Evolutionary conservation across 495 filamentous ascomycete species (phyloP).

Genomic region (Saxophila tyrrhenica): DNA sequence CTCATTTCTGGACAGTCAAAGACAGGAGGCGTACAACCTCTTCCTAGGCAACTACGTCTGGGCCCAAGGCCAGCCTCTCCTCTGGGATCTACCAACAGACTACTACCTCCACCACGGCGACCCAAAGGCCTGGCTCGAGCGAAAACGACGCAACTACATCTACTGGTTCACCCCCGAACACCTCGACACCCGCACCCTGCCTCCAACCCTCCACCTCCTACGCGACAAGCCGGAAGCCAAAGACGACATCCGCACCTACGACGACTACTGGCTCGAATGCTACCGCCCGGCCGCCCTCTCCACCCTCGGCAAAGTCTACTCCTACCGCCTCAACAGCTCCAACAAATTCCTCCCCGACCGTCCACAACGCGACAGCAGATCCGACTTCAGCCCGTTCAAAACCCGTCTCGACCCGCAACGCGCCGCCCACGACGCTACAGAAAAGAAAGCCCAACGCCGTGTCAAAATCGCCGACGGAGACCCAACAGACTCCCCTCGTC

Average conservation of each 20-base stretch:
- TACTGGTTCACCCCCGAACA: constrained; percentile 76
- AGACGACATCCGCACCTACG: constrained; percentile 49
- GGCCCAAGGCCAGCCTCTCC: constrained; percentile 80
- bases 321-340: constrained; percentile 80
- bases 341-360: constrained; percentile 66
- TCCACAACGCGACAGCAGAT: constrained; percentile 46
- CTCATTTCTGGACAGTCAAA: constrained; percentile 88
- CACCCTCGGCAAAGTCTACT: constrained; percentile 77
- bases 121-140: constrained; percentile 59
- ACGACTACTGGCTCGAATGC: constrained; percentile 98
- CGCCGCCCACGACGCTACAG: constrained; percentile 22
- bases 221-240: constrained; percentile 31
- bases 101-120: constrained; percentile 92
- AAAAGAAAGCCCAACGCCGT: constrained; percentile 37
- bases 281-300: constrained; percentile 80
- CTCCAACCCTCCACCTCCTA: constrained; percentile 26
- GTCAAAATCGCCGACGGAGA: constrained; percentile 46
- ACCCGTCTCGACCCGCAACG: constrained; percentile 32
- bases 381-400: constrained; percentile 57
- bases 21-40: constrained; percentile 95
- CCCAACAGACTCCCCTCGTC: constrained; percentile 1
- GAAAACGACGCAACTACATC: constrained; percentile 58
- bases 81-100: constrained; percentile 92
- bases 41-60: constrained; percentile 97
- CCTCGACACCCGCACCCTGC: constrained; percentile 41